Evolutionary conservation across 208 protist species (phyloP).

Genomic region (Hexamita inflata): DNA sequence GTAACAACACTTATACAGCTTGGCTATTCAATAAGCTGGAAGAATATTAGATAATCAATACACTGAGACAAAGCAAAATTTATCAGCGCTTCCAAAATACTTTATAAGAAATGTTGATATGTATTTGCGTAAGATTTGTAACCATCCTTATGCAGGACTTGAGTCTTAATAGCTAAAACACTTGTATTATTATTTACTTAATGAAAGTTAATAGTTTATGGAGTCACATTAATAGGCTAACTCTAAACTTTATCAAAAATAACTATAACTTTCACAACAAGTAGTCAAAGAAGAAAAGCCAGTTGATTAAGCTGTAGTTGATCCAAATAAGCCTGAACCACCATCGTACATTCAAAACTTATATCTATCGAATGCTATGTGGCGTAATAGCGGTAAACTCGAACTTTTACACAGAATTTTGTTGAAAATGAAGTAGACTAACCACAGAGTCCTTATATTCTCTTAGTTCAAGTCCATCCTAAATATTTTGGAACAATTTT

Average conservation of each 20-base stretch:
- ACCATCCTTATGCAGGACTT: conserved; percentile 11
- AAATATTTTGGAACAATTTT: neutral
- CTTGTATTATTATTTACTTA: conserved; percentile 2
- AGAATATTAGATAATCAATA: neutral
- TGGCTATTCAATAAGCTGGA: neutral
- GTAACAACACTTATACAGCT: conserved; percentile 2
- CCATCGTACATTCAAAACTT: neutral
- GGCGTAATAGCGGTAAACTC: neutral
- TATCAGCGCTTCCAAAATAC: neutral
- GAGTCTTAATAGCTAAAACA: neutral
- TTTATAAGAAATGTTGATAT: conserved; percentile 28
- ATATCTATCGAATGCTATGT: neutral
- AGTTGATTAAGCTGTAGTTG: neutral
- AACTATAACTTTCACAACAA: neutral
- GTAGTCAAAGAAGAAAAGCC: neutral
- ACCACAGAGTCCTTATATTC: conserved; percentile 20
- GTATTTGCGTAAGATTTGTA: conserved; percentile 16
- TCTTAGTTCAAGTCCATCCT: conserved; percentile 10
- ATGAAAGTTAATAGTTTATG: neutral
- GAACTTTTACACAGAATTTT: conserved; percentile 3
- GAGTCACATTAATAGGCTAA: neutral
- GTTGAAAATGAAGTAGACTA: conserved; percentile 6
- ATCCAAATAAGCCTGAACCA: neutral
- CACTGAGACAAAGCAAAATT: neutral
- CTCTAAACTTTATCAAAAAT: neutral